A percentile compares a stretch with the other conserved stretches of the same genome.
phyloP scores from a whole-genome alignment of 768 basidiomycete genomes.

The Dentipellis fragilis region DNA sequence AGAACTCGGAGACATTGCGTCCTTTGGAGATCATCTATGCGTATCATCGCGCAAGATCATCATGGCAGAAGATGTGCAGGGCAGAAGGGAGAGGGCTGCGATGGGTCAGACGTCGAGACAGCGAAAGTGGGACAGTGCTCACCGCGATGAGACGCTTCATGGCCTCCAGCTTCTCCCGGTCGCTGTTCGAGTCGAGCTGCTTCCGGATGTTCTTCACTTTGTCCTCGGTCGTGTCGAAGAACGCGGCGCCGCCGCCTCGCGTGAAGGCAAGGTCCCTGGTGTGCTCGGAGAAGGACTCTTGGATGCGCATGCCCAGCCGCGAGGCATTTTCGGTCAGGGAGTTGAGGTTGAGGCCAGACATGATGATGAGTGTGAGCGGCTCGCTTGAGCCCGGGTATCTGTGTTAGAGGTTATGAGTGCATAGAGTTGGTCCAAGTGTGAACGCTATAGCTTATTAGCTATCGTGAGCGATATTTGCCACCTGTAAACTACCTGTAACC shows the following conservation, averaged over 20 bases:
- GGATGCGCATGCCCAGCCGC: slow-evolving; percentile 71
- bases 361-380: neutral
- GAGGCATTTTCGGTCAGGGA: slow-evolving; percentile 73
- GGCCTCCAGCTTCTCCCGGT: slow-evolving; percentile 87
- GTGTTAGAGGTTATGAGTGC: neutral
- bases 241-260: slow-evolving; percentile 44
- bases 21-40: slow-evolving; percentile 84
- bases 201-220: slow-evolving; percentile 73
- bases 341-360: slow-evolving; percentile 23
- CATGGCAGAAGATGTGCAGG: neutral
- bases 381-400: too few relatives aligned
- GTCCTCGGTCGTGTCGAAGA: slow-evolving; percentile 69
- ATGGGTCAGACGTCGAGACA: neutral
- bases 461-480: neutral
- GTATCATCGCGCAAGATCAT: neutral
- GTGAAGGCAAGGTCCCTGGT: slow-evolving; percentile 61
- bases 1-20: slow-evolving; percentile 85
- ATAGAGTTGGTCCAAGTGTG: neutral
- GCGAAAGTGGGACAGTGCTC: slow-evolving; percentile 22
- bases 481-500: neutral
- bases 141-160: slow-evolving; percentile 94
- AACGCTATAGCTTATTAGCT: too few relatives aligned
- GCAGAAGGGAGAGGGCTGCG: slow-evolving; percentile 3
- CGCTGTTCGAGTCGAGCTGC: slow-evolving; percentile 81
- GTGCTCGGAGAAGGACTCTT: slow-evolving; percentile 74